phyloP scores from a whole-genome alignment of 1,284 basidiomycete genomes.

The Veloboletus limbatus region DNA sequence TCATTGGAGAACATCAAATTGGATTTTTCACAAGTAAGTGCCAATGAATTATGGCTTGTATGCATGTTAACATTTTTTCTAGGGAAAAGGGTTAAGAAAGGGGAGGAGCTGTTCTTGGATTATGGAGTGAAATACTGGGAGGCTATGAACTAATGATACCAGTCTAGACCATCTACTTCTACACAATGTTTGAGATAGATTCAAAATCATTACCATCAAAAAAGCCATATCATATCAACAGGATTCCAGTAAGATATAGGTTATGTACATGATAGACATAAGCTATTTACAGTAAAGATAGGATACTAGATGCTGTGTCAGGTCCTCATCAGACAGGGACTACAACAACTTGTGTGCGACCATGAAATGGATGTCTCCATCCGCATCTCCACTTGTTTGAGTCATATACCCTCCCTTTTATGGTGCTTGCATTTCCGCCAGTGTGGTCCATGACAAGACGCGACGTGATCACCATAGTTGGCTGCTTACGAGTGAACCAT shows the following conservation, averaged over 20 bases:
- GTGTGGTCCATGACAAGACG: constrained; percentile 42
- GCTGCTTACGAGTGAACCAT: constrained; percentile 8
- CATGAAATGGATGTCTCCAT: constrained; percentile 45
- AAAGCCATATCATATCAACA: too few relatives aligned
- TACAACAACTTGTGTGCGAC: constrained; percentile 34
- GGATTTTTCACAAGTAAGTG: constrained; percentile 45
- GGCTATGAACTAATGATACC: too few relatives aligned
- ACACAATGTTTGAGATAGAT: too few relatives aligned
- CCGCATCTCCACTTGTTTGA: constrained; percentile 38
- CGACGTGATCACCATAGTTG: constrained; percentile 37
- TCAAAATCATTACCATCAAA: too few relatives aligned
- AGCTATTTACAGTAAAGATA: too few relatives aligned
- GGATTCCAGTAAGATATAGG: too few relatives aligned
- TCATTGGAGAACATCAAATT: constrained; percentile 51
- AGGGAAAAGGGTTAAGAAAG: constrained; percentile 36
- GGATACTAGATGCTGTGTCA: too few relatives aligned
- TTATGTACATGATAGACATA: too few relatives aligned
- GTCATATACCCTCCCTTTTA: too few relatives aligned
- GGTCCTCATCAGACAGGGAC: constrained; percentile 29
- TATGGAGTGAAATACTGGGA: constrained; percentile 43
- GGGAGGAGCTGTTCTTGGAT: constrained; percentile 44
- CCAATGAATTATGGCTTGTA: background rate
- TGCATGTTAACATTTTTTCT: background rate
- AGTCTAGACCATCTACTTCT: too few relatives aligned
- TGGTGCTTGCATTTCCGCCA: constrained; percentile 36